Base-by-base conservation (phyloP, 306 rosid species). In the Inga leiocalycina region DNA sequence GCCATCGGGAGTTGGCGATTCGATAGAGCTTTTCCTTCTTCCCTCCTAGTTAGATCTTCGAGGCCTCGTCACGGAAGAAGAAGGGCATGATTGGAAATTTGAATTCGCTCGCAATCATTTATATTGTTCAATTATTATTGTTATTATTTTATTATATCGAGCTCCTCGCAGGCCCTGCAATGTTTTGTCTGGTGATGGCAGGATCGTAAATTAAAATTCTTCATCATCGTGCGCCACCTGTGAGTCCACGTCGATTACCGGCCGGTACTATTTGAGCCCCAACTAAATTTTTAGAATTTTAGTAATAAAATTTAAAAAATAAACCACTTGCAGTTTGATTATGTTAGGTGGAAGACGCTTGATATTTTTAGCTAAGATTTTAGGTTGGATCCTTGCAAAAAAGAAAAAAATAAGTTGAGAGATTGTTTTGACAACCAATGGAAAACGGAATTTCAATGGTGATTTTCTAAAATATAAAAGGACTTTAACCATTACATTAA, bases 1-100 rank as follows among this genome's bases (percentile, higher is more conserved):
- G 99, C 99, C 99, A 97, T 97, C 74, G 81, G 51, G 3, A 65
- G 14, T 54, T 5, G 43, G 79, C 76, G 62, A 54, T 71, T 73
- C 44, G 49, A 65, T 57, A 77, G 80, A 76, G 54, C 48, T 45
- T 13, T 24, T 71, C 17, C 57, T 52, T 16, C 34, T 45, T 72
- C 65, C 77, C 67, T 76, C 69, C 82, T 81, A 80, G 78, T 80
- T 85, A 80, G 88, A 86, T 83, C 84, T 88, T 73, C 76, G 52
- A 69, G 56, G 75, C 22, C 77, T 75, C 86, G 73, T 80, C 84
- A 78, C 61, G 46, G 81, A 39, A 66, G 48, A 13, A 66, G 48
- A 24, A 71, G 79, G 59, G 65, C 72, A 67, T 49, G 27, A 75
- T 66, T 76, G 76, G 80, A 76, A 68, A 37, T 41, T 13, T 70